phyloP scores from a whole-genome alignment of 2,329 filamentous ascomycete genomes.

The Trichoderma aggressivum region DNA sequence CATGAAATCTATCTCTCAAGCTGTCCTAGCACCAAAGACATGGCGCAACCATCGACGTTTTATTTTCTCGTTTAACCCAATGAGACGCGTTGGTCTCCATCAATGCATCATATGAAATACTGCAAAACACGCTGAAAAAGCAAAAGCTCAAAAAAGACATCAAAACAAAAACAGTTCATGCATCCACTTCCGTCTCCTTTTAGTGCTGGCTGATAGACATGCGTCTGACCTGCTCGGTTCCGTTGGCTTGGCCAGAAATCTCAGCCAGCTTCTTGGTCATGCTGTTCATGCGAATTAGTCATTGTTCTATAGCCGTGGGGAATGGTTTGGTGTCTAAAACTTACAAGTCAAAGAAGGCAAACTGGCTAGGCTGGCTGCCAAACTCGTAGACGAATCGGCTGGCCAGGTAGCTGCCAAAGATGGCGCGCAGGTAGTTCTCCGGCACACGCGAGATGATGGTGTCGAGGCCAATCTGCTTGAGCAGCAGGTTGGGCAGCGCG shows the following conservation, averaged over 20 bases:
- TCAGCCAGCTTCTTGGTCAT: conserved; percentile 64
- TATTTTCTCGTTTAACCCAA: conserved; percentile 1
- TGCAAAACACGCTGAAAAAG: conserved; percentile 9
- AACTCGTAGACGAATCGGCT: conserved; percentile 96
- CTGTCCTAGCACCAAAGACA: not conserved
- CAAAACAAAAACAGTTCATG: not conserved
- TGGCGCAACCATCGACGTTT: not conserved
- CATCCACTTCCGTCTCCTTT: not conserved
- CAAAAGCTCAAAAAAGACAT: not conserved
- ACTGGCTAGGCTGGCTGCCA: conserved; percentile 87
- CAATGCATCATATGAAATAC: conserved; percentile 10
- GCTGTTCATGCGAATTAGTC: conserved; percentile 35
- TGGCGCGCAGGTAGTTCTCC: conserved; percentile 85
- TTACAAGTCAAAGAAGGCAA: conserved; percentile 98
- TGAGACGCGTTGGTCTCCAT: not conserved
- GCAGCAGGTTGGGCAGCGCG: conserved; percentile 77
- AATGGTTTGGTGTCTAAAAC: conserved; percentile 36
- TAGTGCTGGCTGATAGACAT: conserved; percentile 25
- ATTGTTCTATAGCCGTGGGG: not conserved
- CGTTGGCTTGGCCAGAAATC: conserved; percentile 30
- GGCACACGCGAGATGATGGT: conserved; percentile 84
- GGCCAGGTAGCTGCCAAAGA: conserved; percentile 93
- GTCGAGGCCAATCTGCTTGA: conserved; percentile 88
- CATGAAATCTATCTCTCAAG: conserved; percentile 10
- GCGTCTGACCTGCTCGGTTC: conserved; percentile 29